Base-by-base conservation (phyloP, 495 filamentous ascomycete species). In the Trichoderma gamsii region DNA sequence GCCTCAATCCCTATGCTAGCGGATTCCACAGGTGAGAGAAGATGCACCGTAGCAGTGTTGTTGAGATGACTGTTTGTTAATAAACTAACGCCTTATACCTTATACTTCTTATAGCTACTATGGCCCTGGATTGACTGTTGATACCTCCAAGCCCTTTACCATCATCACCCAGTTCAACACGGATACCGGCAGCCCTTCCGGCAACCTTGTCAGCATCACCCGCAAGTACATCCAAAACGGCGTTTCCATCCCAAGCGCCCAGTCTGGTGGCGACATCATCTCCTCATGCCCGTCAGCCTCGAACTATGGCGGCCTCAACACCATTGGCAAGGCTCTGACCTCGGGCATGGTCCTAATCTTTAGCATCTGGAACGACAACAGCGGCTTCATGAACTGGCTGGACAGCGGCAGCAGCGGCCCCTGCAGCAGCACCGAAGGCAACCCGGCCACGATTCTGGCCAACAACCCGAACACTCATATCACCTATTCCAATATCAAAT, bases 311-410 rank as follows among this genome's bases (percentile, higher is more conserved):
- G 89, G 84, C 0, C 69, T 89, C 71, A 71, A 73, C 16, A 77
- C 70, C 1, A 89, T 93, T 82, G 83, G 89, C 35, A 76, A 82
- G 44, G 83, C 82, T 3, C 75, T 91, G 41, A 76, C 69, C 0
- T 73, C 85, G 0, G 88, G 88, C 3, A 90, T 91, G 88, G 86
- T 89, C 1, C 73, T 90, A n/a, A 79, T 83, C 1, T 83, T 90
- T 71, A 84, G 80, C 69, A 81, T 90, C 67, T 90, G 88, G 88
- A 86, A 84, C 76, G 86, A 86, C 66, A 73, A 76, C 18, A 76
- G 79, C n/a, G 75, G 77, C 2, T 83, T 80, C 73, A 89, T 89
- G 88, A 79, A 80, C 52, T 90, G 87, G 87, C 74, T 90, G 15
- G 88, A 90, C 71, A 77, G 79, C 52, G 79, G 77, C 8, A 76